Evolutionary conservation across 768 basidiomycete species (phyloP), one percentile per base, ranked within the genome.

Genomic region (Terana coerulea): DNA sequence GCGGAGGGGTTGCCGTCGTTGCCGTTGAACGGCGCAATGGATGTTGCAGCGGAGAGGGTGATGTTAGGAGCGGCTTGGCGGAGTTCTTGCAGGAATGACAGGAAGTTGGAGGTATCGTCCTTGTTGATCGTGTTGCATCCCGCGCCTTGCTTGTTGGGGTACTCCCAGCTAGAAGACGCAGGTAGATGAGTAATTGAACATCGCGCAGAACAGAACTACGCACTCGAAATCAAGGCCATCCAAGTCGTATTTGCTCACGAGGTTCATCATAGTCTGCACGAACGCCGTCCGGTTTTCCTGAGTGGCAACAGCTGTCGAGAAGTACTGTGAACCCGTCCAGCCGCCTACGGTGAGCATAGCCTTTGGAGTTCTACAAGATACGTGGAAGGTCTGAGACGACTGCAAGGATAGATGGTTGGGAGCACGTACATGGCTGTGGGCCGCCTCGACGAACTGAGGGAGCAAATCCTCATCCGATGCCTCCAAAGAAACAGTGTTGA

Each of bases 111-210:
- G 0, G 83, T 79, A 64, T 98, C 95, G 47, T 74, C 54, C 1
- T 47, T 6, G 19, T 65, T 67, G 52, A 84, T 74, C 0, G 64
- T 65, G 64, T 95, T 97, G 58, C 88, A 88, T 1, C 80, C 80
- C 1, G 86, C 74, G 29, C 91, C 91, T 45, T 73, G 68, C 4
- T 67, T 58, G 49, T 75, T 79, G 1, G 93, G 92, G 63, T 87
- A 93, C 67, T 95, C 93, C 91, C 92, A 95, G 61, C 90, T 92
- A 47, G 22, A 34, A 24, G 17, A 11, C 65, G 67, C 55, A 84
- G 78, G 43, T n/a, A n/a, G n/a, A n/a, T n/a, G n/a, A n/a, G n/a
- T n/a, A n/a, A n/a, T n/a, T n/a, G n/a, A n/a, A n/a, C n/a, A n/a
- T n/a, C n/a, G n/a, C n/a, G 87, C 65, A 0, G 67, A 5, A 31